These are phyloP conservation scores for Aspergillus costaricaensis DNA, from an alignment of 2,329 filamentous ascomycete genomes.

Conservation along the genomic window DNA sequence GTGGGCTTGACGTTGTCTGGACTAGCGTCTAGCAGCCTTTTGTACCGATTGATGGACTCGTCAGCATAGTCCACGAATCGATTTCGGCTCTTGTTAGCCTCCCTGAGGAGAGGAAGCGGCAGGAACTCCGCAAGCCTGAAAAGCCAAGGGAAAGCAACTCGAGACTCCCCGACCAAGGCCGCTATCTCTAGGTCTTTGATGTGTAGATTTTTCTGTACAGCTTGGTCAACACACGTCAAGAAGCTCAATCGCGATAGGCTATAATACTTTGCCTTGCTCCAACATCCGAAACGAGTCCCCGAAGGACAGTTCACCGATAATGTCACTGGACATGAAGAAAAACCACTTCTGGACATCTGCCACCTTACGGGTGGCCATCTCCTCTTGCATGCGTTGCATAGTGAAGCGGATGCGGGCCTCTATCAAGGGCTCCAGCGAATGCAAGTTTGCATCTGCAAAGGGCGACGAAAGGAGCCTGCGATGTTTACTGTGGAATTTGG, in stretches of 20 bases:
- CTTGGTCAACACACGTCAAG: not conserved
- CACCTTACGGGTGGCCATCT: constrained; percentile 41
- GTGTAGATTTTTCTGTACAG: constrained; percentile 46
- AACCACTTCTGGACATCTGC: constrained; percentile 58
- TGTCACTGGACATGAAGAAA: constrained; percentile 56
- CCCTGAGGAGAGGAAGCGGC: constrained; percentile 27
- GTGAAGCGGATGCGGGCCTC: constrained; percentile 43
- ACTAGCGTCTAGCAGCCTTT: constrained; percentile 18
- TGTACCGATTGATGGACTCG: constrained; percentile 30
- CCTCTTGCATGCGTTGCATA: constrained; percentile 49
- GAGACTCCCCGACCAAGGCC: constrained; percentile 20
- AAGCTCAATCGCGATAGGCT: not conserved
- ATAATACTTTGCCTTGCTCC: constrained; percentile 50
- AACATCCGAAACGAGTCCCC: constrained; percentile 59
- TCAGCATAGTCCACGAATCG: constrained; percentile 27
- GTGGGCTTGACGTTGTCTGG: constrained; percentile 24
- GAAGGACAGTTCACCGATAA: constrained; percentile 57
- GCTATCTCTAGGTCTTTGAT: constrained; percentile 39
- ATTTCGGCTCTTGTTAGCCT: constrained; percentile 19
- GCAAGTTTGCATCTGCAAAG: constrained; percentile 47
- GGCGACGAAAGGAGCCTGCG: constrained; percentile 41
- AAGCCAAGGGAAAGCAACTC: constrained; percentile 28
- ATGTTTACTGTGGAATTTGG: constrained; percentile 33
- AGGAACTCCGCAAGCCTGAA: constrained; percentile 23
- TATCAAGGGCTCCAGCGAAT: constrained; percentile 35